Base-by-base conservation (phyloP, 352 stramenopile genomes). In the Peronospora farinosa region DNA sequence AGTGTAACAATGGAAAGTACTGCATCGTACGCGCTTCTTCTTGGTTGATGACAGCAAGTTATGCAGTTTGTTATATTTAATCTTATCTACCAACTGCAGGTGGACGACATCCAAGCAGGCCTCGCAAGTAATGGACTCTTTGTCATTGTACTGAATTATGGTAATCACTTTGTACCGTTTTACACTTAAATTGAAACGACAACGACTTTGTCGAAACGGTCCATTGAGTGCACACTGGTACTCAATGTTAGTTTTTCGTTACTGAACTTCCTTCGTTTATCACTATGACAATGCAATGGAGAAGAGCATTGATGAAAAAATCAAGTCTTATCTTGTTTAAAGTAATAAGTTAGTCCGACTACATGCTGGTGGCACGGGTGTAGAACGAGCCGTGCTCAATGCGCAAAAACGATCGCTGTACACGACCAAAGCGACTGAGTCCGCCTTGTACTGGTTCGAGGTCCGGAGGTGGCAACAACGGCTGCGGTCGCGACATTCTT, bases 321-420 rank as follows among this genome's bases (percentile, higher is more conserved):
- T 9, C 28, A 32, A 48, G 13, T 55, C 21, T 25, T 36, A 27
- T 55, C 17, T 54, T 41, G 17, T 54, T 58, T 52, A 56, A 47
- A 42, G 28, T 48, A 69, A 66, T 69, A 69, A 69, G 36, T 69
- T 69, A 69, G 40, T 48, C 32, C 13, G 15, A 28, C 54, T 70
- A 70, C 62, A 67, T 67, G 53, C 62, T 70, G 7, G 62, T 70
- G 12, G 62, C 62, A 11, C 62, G 57, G 19, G 65, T 62, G 57
- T 74, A 74, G 44, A 74, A 74, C 16, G 65, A 71, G 39, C 65
- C 65, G 53, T 74, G 61, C 17, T 74, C 65, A 11, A 66, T 42
- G 13, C 65, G 61, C 40, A 70, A 46, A 39, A 71, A 74, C 37
- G 63, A 69, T 21, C 65, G 36, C 39, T 70, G 65, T 0, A 63